Percentiles rank a stretch among this genome's conserved stretches.
Evolutionary conservation across 768 basidiomycete species (phyloP).

Genomic region (Mycena crocata): DNA sequence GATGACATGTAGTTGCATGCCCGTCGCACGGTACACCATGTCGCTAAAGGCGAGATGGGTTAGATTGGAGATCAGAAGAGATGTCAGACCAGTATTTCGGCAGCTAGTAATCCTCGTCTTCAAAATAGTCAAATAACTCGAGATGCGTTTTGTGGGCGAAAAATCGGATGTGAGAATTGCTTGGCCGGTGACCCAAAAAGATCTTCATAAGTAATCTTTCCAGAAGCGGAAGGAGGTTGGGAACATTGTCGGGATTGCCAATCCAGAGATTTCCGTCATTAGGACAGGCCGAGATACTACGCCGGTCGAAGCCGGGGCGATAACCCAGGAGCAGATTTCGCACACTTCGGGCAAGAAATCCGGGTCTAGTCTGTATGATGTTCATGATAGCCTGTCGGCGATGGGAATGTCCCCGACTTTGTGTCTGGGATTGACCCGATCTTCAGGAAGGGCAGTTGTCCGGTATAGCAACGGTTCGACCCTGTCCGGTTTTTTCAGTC

Average conservation of each 20-base stretch:
- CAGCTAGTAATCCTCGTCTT: background rate
- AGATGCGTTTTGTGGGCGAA: background rate
- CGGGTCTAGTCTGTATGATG: too few relatives aligned
- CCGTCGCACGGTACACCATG: background rate
- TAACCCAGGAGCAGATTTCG: too few relatives aligned
- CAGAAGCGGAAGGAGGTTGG: background rate
- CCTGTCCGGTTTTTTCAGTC: background rate
- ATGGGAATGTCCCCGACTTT: too few relatives aligned
- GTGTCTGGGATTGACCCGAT: too few relatives aligned
- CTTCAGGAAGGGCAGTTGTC: too few relatives aligned
- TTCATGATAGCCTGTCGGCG: too few relatives aligned
- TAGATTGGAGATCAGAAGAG: background rate
- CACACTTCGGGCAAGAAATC: too few relatives aligned
- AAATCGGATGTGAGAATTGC: background rate
- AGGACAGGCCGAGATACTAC: background rate
- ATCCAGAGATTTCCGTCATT: background rate
- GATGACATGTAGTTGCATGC: background rate
- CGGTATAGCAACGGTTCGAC: conserved; percentile 20
- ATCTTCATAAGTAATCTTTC: background rate
- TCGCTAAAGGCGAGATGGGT: background rate
- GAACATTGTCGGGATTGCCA: background rate
- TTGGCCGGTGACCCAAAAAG: background rate
- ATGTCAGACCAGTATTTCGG: background rate
- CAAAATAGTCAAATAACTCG: background rate
- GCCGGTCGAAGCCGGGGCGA: too few relatives aligned